Evolutionary conservation across 2,329 filamentous ascomycete genomes (phyloP), one percentile per base, ranked within the genome.

Genomic region (Didymella sp.): DNA sequence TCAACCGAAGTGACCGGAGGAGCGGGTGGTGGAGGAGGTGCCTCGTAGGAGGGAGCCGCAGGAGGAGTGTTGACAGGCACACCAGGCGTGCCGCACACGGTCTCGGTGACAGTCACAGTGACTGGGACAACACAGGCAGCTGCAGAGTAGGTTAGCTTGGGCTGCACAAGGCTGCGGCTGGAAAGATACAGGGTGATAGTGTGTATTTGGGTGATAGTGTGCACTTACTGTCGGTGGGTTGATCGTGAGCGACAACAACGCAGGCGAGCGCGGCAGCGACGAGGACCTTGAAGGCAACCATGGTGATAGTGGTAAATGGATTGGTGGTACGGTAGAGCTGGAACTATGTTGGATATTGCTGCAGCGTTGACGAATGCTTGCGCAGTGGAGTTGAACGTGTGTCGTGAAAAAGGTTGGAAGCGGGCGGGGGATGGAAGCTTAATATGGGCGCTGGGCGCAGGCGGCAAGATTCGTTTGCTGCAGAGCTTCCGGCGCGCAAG

Each of bases 81-180:
- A 48, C 37, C 51, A 45, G 52, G 53, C 49, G 55, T 42, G 55
- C 49, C 58, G 57, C 68, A 72, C 50, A 66, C 59, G 43, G 64
- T 69, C 60, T 66, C 55, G 30, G 65, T 70, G 48, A 71, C 59
- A 46, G 70, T 72, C 22, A 70, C 63, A 24, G 66, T 71, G 45
- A 59, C 58, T n/a, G 64, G 56, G 21, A 62, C 31, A 33, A 59
- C 59, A 56, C 64, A 66, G 13, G 53, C 63, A 57, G 58, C 41
- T 53, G 48, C 21, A 58, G 9, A 31, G 8, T 8, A 19, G 15
- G 45, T 69, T 53, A 68, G 62, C 30, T 55, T 35, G 25, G 30
- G 51, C 19, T 46, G 47, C 12, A 61, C 27, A 49, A 47, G 38
- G 13, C 13, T 25, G 38, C 42, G 38, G 1, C 2, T 41, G 5